A percentile compares a stretch with the other conserved stretches of the same genome.
Evolutionary conservation across 306 rosid species (phyloP).

Genomic region (Prosopis cineraria): DNA sequence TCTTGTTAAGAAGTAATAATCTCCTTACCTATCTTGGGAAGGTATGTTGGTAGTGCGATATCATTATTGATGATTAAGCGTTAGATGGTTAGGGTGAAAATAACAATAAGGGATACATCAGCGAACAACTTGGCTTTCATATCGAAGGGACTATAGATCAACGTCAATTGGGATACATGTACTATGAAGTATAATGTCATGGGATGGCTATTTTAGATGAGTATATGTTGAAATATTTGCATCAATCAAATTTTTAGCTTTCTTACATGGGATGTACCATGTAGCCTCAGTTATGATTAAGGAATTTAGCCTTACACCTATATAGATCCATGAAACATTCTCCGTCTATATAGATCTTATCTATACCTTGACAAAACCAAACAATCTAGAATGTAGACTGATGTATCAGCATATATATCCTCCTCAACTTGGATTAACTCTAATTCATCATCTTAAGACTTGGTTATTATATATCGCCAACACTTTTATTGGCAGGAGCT

Average conservation of each 20-base stretch:
- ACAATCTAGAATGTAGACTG: no score
- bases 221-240: not conserved
- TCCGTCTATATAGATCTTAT: no score
- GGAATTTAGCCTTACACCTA: not conserved
- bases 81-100: no score
- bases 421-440: no score
- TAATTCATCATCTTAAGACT: no score
- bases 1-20: not conserved
- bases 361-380: no score
- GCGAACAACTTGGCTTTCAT: not conserved
- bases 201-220: not conserved
- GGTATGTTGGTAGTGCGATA: not conserved
- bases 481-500: no score
- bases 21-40: not conserved
- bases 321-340: no score
- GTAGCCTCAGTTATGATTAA: not conserved
- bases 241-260: not conserved
- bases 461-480: no score
- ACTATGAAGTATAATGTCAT: not conserved
- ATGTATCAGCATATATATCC: no score
- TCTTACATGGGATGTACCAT: not conserved
- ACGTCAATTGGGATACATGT: not conserved
- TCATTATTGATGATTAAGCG: not conserved
- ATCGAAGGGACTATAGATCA: not conserved
- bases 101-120: not conserved